phyloP scores from a whole-genome alignment of 208 protist species.

The Wallacemonas sp. region DNA sequence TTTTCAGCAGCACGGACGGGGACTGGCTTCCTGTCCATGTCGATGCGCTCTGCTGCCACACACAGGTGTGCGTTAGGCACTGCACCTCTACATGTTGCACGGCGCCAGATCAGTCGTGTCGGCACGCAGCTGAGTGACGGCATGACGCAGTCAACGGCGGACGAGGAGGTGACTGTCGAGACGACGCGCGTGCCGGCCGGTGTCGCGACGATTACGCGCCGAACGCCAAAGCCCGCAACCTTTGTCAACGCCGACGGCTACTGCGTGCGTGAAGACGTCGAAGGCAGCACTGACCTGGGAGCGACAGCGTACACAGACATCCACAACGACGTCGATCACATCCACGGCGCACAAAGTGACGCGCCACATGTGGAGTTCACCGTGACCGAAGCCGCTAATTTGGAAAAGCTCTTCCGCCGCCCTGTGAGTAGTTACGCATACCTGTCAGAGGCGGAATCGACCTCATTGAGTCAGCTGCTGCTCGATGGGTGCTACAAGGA shows the following conservation, averaged over 20 bases:
- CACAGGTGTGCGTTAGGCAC: too few relatives aligned
- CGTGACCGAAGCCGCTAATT: slow-evolving; percentile 13
- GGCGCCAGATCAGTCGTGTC: not conserved
- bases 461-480: slow-evolving; percentile 52
- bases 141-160: not conserved
- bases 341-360: not conserved
- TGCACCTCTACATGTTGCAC: too few relatives aligned
- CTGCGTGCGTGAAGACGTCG: slow-evolving; percentile 1
- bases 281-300: not conserved
- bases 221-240: not conserved
- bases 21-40: not conserved
- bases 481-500: slow-evolving; percentile 57
- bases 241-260: slow-evolving; percentile 7
- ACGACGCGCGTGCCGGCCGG: slow-evolving; percentile 2
- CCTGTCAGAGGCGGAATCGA: slow-evolving; percentile 34
- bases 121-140: not conserved
- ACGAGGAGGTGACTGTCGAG: not conserved
- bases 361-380: slow-evolving; percentile 13
- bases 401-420: slow-evolving; percentile 23
- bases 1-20: too few relatives aligned
- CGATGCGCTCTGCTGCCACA: too few relatives aligned
- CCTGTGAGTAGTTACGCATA: not conserved
- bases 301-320: not conserved
- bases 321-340: not conserved
- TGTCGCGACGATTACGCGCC: not conserved